A percentile compares a stretch with the other conserved stretches of the same genome.
phyloP scores from a whole-genome alignment of 1,139 yeast genomes.

The Zygosaccharomyces pseudobailii region DNA sequence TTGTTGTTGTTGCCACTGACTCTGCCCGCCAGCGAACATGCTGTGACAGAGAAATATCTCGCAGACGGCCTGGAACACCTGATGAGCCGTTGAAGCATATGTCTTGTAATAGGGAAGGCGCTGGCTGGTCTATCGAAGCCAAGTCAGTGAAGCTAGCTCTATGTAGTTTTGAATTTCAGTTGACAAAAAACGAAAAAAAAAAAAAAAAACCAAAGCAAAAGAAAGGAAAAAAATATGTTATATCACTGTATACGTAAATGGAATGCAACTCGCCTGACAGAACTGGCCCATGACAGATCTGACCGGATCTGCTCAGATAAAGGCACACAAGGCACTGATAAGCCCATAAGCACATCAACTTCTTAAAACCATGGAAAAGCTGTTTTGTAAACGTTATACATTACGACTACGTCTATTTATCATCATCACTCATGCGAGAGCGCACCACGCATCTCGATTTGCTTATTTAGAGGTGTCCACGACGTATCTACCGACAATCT shows the following conservation, averaged over 20 bases:
- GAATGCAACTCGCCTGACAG: background rate
- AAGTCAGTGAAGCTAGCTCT: no score
- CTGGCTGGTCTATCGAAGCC: no score
- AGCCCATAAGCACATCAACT: no score
- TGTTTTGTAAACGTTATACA: background rate
- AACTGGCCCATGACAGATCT: no score
- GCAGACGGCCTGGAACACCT: background rate
- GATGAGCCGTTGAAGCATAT: background rate
- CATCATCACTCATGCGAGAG: conserved; percentile 8
- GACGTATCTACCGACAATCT: conserved; percentile 60
- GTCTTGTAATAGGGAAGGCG: background rate
- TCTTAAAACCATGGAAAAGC: background rate
- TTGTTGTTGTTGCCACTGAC: background rate
- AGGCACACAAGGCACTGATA: no score
- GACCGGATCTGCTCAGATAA: no score
- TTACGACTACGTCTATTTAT: background rate
- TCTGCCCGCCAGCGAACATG: background rate
- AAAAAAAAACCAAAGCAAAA: background rate
- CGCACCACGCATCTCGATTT: background rate
- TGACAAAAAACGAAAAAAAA: background rate
- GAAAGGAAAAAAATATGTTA: background rate
- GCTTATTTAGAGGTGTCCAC: conserved; percentile 52
- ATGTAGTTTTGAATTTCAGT: background rate
- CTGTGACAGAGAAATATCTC: background rate
- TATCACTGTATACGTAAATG: background rate